phyloP scores from a whole-genome alignment of 805 yeast species.

The Candida suzukii region DNA sequence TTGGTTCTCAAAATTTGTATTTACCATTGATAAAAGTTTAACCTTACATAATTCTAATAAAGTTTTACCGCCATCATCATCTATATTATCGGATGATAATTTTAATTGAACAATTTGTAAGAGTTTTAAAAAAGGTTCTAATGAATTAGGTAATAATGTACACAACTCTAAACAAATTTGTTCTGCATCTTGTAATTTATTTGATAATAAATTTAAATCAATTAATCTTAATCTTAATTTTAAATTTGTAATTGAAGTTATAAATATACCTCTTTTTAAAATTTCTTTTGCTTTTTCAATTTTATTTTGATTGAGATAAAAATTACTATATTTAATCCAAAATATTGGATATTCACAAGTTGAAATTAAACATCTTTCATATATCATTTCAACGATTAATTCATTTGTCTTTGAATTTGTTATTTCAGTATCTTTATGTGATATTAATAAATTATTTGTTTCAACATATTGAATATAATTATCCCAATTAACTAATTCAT shows the following conservation, averaged over 20 bases:
- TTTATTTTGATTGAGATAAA: conserved; percentile 23
- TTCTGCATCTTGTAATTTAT: conserved; percentile 31
- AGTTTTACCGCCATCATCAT: too few relatives aligned
- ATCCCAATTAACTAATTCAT: conserved; percentile 53
- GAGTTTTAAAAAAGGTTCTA: conserved; percentile 34
- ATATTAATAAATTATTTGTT: conserved; percentile 14
- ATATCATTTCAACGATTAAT: conserved; percentile 26
- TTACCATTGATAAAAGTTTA: conserved; percentile 17
- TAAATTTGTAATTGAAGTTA: conserved; percentile 20
- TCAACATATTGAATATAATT: conserved; percentile 52
- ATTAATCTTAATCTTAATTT: conserved; percentile 32
- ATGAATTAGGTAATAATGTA: conserved; percentile 24
- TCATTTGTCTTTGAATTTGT: conserved; percentile 13
- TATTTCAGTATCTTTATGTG: conserved; percentile 14
- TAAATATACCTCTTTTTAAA: conserved; percentile 28
- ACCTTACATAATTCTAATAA: conserved; percentile 22
- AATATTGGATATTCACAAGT: conserved; percentile 38
- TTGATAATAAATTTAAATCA: conserved; percentile 35
- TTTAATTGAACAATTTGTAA: conserved; percentile 33
- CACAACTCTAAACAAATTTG: conserved; percentile 19
- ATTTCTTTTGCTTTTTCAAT: conserved; percentile 31
- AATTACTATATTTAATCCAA: conserved; percentile 46
- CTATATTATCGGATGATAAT: conserved; percentile 6
- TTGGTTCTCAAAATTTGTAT: conserved; percentile 18
- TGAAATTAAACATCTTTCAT: conserved; percentile 41